Evolutionary conservation across 169 alveolate species (phyloP).

Genomic region (Amoebophrya sp.): DNA sequence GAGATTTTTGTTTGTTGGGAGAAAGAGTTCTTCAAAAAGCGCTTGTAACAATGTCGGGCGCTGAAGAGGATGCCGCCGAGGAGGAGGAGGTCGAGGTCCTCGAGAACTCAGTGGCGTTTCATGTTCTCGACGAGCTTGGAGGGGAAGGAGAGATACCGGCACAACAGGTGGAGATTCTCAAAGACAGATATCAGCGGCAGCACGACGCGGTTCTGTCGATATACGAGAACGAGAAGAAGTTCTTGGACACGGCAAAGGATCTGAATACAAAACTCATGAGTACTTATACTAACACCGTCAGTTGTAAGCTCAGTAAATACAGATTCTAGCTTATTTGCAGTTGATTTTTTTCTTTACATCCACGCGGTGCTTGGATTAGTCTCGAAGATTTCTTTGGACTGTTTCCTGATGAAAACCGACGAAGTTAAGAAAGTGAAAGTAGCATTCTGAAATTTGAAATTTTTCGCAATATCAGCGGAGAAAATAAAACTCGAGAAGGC

Average conservation of each 20-base stretch:
- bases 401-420: too few relatives aligned
- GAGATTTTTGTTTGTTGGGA: too few relatives aligned
- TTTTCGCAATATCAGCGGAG: too few relatives aligned
- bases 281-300: too few relatives aligned
- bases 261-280: neutral
- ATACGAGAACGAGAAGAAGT: constrained; percentile 15
- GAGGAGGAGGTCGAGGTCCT: neutral
- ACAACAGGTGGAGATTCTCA: constrained; percentile 18
- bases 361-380: too few relatives aligned
- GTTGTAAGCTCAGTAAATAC: too few relatives aligned
- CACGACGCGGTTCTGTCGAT: neutral
- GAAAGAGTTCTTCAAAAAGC: too few relatives aligned
- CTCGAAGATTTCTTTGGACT: too few relatives aligned
- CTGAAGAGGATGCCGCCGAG: neutral
- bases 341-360: too few relatives aligned
- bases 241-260: neutral
- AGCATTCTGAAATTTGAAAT: neutral
- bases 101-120: constrained; percentile 9
- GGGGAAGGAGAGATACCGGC: neutral
- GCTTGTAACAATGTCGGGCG: constrained; percentile 18
- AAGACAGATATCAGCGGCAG: neutral
- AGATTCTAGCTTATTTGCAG: too few relatives aligned
- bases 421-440: too few relatives aligned
- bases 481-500: neutral
- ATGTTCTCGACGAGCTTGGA: neutral